Base-by-base conservation (phyloP, 169 alveolate species). In the Perkinsus marinus region DNA sequence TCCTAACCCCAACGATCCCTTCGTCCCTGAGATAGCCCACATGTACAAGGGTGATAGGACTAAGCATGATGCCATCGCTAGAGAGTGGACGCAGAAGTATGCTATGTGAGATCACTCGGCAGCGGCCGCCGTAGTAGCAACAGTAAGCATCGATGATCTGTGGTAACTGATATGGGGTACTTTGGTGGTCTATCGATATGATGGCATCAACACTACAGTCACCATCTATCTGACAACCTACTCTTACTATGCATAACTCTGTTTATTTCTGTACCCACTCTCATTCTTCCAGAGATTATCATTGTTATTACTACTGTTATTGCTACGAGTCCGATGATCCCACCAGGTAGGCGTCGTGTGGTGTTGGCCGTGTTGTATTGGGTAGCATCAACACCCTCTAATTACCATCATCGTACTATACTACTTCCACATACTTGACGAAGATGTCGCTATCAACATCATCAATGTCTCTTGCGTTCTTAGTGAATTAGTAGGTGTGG, bases 21-120 rank as follows among this genome's bases (percentile, higher is more conserved):
- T 98, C 93, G 99, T 98, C 46, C 99, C 99, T 3, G 99, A 99
- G 95, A 98, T 99, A 34, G 99, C 99, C 39, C 99, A 98, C 93
- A 94, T 98, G 91, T 98, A 97, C 94, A 98, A 97, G 96, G 97
- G 97, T 79, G 99, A 98, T 94, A 97, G 98, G 94, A 95, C 95
- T 36, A 96, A 97, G 91, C 98, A 98, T 96, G 99, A 98, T 91
- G 98, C 97, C 43, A 98, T 98, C 69, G 99, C 99, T 39, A 97
- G 99, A 93, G 99, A 98, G 94, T 98, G 99, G 99, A 98, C 99
- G 47, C 98, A 98, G 92, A 98, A 97, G 93, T 98, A 98, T 93
- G 99, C 99, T 43, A 96, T 94, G 91, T 97, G 94, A 97, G 92
- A 89, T 68, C 79, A 13, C 79, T 10, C 68, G 43, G 90, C 26